Evolutionary conservation across 2,329 filamentous ascomycete genomes (phyloP), one percentile per base, ranked within the genome.

Genomic region (Neocucurbitaria cava): DNA sequence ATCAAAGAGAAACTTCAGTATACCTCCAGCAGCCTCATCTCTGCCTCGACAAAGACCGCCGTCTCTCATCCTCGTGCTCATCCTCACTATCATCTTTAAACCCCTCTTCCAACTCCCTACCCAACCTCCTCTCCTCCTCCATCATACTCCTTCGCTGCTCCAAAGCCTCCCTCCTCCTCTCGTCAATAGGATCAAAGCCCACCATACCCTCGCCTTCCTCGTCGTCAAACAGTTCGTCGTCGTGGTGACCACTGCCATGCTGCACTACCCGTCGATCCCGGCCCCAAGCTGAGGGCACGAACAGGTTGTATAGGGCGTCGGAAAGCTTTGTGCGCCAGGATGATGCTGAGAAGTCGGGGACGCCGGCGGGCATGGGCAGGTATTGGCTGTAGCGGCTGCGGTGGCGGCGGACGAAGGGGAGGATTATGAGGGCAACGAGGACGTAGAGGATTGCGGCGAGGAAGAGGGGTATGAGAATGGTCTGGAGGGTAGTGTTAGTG

Each of bases 81-180:
- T 88, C 86, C 51, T 89, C 86, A 69, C 88, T 90, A 64, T 90
- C 87, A 71, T 91, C 89, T 76, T 85, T 85, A 70, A 91, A 91
- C 0, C 88, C 89, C 66, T 89, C 84, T 72, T 94, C 90, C 46
- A 94, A 75, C 65, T 96, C 92, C 76, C 91, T 82, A 73, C 91
- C 94, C 57, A 96, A 68, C 58, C 92, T 82, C 63, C 85, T 80
- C 39, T 82, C 78, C 43, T 81, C 82, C 56, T 86, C 83, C 30
- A 67, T 69, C 35, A 73, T 61, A 76, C 76, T 75, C 43, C 75
- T 58, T 18, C 76, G 56, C 53, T 75, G 69, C 50, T 77, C 76
- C 38, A 77, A 66, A 7, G 74, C 71, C 62, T 76, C 76, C 46
- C 77, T 59, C 44, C 77, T 64, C 26, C 68, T 46, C 54, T 71